These are phyloP conservation scores for Colletotrichum costaricense DNA, from an alignment of 2,329 filamentous ascomycete genomes.

Conservation along the genomic window DNA sequence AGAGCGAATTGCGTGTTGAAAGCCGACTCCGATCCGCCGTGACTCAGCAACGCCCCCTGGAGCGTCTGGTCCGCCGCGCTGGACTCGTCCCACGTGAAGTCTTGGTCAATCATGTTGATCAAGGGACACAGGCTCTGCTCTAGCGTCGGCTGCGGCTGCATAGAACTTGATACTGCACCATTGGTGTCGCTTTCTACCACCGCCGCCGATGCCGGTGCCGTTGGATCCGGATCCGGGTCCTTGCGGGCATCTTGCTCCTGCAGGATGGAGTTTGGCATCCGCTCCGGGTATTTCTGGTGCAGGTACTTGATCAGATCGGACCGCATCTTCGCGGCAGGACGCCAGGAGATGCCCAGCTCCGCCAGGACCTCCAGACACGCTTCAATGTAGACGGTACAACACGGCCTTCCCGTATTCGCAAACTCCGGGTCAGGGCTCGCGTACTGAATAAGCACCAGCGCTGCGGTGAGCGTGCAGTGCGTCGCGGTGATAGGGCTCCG, in stretches of 20 bases:
- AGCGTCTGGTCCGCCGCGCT: not conserved
- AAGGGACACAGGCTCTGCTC: conserved; percentile 30
- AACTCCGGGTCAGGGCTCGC: conserved; percentile 29
- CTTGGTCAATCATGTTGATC: conserved; percentile 17
- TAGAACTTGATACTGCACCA: not conserved
- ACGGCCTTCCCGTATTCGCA: conserved; percentile 19
- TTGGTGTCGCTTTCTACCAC: not conserved
- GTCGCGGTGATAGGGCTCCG: conserved; percentile 48
- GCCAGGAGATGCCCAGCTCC: conserved; percentile 28
- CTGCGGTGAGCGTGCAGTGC: conserved; percentile 48
- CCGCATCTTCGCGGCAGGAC: conserved; percentile 22
- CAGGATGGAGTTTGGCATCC: conserved; percentile 26
- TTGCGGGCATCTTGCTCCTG: not conserved
- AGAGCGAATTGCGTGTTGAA: conserved; percentile 30
- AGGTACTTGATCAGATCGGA: conserved; percentile 24
- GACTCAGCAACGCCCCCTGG: not conserved
- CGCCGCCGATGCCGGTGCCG: not conserved
- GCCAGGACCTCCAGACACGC: conserved; percentile 25
- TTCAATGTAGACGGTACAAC: conserved; percentile 32
- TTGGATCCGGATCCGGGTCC: not conserved
- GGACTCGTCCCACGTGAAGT: conserved; percentile 9
- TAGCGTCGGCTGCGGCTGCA: conserved; percentile 14
- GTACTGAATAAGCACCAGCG: conserved; percentile 40
- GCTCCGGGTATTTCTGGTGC: conserved; percentile 30
- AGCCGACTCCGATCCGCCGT: conserved; percentile 10